Conservation (phyloP, 176 grass and related monocot genomes). For the Triticum timopheevii region DNA sequence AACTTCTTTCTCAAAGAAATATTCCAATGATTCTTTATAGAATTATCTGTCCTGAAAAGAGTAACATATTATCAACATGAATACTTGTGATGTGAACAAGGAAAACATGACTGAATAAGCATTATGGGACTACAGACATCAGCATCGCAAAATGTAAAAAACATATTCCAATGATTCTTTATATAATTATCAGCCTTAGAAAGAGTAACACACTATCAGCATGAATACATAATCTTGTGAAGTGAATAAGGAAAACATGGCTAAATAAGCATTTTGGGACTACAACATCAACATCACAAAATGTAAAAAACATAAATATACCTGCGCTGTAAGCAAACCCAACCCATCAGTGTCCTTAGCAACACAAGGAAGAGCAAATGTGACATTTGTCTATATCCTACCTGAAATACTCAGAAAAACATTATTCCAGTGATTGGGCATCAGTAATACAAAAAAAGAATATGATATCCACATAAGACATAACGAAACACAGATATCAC, state of each 20-base stretch:
- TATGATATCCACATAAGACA: too few relatives aligned
- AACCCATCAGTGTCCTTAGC: neutral
- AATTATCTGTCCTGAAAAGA: too few relatives aligned
- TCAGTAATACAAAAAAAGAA: too few relatives aligned
- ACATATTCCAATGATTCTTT: slow-evolving; percentile 95
- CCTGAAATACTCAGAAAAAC: neutral
- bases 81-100: neutral
- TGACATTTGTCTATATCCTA: neutral
- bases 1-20: slow-evolving; percentile 89
- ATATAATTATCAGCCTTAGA: slow-evolving; percentile 92
- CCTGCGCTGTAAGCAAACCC: neutral
- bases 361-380: neutral
- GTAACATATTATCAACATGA: neutral
- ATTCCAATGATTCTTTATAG: too few relatives aligned
- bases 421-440: too few relatives aligned
- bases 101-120: too few relatives aligned
- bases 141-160: too few relatives aligned
- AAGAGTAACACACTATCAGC: slow-evolving; percentile 22
- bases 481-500: too few relatives aligned
- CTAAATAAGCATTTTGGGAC: neutral
- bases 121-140: too few relatives aligned
- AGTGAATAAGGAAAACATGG: neutral
- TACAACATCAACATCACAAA: too few relatives aligned
- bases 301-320: too few relatives aligned
- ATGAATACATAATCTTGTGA: neutral